Percentiles rank a stretch among this genome's conserved stretches.
Evolutionary conservation across 257 asterid genomes (phyloP).

Genomic region (Nicotiana knightiana): DNA sequence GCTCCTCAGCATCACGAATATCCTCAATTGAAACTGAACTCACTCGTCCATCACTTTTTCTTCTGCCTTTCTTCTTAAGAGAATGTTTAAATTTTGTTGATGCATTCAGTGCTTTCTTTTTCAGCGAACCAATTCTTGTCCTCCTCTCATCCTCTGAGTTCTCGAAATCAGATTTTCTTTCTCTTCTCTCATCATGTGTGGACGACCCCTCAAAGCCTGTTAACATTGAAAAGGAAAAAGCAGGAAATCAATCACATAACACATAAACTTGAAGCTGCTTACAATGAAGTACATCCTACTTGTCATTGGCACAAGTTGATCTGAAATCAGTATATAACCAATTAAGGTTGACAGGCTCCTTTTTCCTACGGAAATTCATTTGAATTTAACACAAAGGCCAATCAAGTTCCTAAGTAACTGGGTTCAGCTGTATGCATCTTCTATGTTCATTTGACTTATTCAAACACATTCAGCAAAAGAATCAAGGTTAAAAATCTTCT

Average conservation of each 20-base stretch:
- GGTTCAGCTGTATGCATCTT: background rate
- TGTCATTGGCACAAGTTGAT: background rate
- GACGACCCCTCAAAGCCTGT: conserved; percentile 81
- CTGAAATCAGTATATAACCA: background rate
- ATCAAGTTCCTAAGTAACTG: background rate
- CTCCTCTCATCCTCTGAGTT: conserved; percentile 83
- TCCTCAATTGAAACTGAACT: conserved; percentile 88
- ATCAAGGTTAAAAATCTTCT: background rate
- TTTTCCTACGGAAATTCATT: background rate
- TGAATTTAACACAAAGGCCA: background rate
- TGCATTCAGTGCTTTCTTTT: conserved; percentile 83
- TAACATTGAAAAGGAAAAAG: conserved; percentile 2
- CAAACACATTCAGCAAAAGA: background rate
- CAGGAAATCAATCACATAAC: conserved; percentile 7
- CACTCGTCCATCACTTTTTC: conserved; percentile 68
- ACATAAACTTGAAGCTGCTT: background rate
- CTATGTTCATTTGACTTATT: background rate
- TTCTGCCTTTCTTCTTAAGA: conserved; percentile 77
- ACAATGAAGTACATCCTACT: background rate
- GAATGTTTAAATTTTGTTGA: conserved; percentile 80
- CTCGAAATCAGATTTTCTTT: conserved; percentile 79
- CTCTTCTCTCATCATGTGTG: conserved; percentile 77
- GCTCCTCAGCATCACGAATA: conserved; percentile 71
- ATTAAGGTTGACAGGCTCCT: background rate
- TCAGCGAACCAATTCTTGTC: conserved; percentile 64